Evolutionary conservation across 495 filamentous ascomycete genomes (phyloP).

Genomic region (Trichoderma orchidacearum): DNA sequence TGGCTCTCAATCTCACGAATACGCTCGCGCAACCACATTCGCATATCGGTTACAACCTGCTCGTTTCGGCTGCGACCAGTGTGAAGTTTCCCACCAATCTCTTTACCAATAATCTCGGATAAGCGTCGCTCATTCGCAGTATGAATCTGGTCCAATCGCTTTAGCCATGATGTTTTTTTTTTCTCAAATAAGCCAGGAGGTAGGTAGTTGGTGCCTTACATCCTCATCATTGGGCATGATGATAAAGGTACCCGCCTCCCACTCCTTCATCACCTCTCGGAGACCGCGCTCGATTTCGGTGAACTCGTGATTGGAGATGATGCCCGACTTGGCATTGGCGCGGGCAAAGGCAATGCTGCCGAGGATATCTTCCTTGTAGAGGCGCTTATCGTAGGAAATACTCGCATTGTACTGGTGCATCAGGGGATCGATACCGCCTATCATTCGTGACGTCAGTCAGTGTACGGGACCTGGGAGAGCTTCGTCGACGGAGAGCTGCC

Average conservation of each 20-base stretch:
- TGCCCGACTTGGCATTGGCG: conserved; percentile 55
- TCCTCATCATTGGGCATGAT: conserved; percentile 46
- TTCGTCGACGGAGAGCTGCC: conserved; percentile 3
- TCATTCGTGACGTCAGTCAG: conserved; percentile 8
- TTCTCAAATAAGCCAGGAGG: too few species aligned
- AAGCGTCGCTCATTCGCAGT: conserved; percentile 80
- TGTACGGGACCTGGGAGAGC: conserved; percentile 7
- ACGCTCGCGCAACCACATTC: conserved; percentile 69
- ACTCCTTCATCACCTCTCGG: conserved; percentile 51
- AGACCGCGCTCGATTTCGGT: neutral
- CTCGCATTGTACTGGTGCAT: conserved; percentile 74
- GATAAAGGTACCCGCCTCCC: conserved; percentile 40
- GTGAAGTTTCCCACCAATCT: conserved; percentile 74
- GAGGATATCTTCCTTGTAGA: conserved; percentile 62
- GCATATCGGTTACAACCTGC: conserved; percentile 84
- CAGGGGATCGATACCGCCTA: conserved; percentile 62
- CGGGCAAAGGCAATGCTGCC: conserved; percentile 71
- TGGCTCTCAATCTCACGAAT: conserved; percentile 50
- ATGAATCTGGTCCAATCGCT: conserved; percentile 40
- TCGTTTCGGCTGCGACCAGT: conserved; percentile 80
- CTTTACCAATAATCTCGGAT: conserved; percentile 69
- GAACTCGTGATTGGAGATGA: conserved; percentile 38
- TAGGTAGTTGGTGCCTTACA: conserved; percentile 29
- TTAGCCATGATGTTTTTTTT: too few species aligned
- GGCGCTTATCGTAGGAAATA: conserved; percentile 57